Evolutionary conservation across 2,329 filamentous ascomycete species (phyloP).

Genomic region (Calonectria hawksworthii): DNA sequence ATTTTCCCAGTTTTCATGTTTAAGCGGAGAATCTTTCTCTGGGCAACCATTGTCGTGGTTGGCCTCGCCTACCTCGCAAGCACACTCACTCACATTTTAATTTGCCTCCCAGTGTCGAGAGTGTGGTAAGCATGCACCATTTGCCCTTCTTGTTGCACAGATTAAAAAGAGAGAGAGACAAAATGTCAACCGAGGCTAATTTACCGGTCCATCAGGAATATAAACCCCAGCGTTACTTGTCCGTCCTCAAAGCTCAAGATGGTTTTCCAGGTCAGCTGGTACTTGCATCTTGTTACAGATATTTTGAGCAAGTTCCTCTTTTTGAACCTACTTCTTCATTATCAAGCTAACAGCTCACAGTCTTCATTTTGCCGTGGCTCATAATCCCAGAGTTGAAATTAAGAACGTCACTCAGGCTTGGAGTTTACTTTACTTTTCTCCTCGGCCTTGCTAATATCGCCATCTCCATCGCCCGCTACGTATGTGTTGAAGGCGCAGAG

Average conservation of each 20-base stretch:
- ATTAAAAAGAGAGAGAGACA: background rate
- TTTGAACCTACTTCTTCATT: background rate
- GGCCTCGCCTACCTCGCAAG: background rate
- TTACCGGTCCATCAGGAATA: background rate
- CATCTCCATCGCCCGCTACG: slow-evolving; percentile 34
- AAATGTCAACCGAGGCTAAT: background rate
- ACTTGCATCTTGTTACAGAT: background rate
- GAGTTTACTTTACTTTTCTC: slow-evolving; percentile 30
- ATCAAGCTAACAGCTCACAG: background rate
- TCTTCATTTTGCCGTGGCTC: background rate
- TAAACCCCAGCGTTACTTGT: background rate
- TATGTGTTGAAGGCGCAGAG: slow-evolving; percentile 29
- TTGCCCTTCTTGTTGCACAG: background rate
- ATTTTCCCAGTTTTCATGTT: background rate
- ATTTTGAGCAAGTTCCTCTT: background rate
- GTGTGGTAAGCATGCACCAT: background rate
- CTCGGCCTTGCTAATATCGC: slow-evolving; percentile 32
- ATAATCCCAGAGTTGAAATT: background rate
- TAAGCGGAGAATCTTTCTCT: background rate
- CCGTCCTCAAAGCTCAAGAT: background rate
- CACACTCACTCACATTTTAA: background rate
- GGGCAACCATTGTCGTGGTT: background rate
- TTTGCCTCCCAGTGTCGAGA: background rate
- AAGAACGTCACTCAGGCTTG: background rate
- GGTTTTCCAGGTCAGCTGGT: background rate